These are phyloP conservation scores for Xylariales sp. DNA, from an alignment of 2,329 filamentous ascomycete species.

Conservation along the genomic window DNA sequence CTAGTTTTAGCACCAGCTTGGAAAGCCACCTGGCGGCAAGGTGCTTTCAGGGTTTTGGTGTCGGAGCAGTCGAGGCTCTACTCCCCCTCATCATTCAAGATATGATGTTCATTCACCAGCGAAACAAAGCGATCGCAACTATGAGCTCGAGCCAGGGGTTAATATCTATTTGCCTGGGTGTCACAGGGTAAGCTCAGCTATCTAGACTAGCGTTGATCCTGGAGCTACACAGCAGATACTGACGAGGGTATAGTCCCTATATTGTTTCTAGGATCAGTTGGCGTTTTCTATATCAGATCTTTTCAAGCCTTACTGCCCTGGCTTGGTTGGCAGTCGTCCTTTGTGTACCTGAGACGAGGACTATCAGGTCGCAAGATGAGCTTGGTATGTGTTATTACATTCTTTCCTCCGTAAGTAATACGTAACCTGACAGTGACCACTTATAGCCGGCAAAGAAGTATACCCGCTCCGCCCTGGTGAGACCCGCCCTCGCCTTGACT, in stretches of 20 bases:
- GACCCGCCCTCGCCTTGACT: constrained; percentile 24
- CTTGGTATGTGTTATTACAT: constrained; percentile 16
- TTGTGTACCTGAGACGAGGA: constrained; percentile 31
- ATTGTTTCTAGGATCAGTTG: constrained; percentile 27
- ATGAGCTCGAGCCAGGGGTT: constrained; percentile 27
- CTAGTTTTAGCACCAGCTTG: constrained; percentile 26
- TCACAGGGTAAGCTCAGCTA: neutral
- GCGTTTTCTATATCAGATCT: constrained; percentile 32
- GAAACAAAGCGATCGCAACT: constrained; percentile 28
- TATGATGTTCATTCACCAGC: constrained; percentile 34
- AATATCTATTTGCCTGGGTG: constrained; percentile 24
- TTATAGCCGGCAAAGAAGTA: constrained; percentile 16
- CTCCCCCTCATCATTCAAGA: constrained; percentile 35
- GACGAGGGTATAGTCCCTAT: constrained; percentile 24
- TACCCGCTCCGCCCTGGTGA: constrained; percentile 21
- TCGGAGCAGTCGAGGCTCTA: constrained; percentile 30
- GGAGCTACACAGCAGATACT: no score
- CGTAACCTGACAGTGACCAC: neutral
- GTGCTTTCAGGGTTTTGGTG: constrained; percentile 30
- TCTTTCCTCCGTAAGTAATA: no score
- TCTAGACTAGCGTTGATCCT: no score
- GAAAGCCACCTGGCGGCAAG: constrained; percentile 28
- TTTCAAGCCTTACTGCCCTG: constrained; percentile 24
- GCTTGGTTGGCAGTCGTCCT: constrained; percentile 29
- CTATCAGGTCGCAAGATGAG: constrained; percentile 24